phyloP scores from a whole-genome alignment of 2,329 filamentous ascomycete genomes.

The Trichoderma sp. region DNA sequence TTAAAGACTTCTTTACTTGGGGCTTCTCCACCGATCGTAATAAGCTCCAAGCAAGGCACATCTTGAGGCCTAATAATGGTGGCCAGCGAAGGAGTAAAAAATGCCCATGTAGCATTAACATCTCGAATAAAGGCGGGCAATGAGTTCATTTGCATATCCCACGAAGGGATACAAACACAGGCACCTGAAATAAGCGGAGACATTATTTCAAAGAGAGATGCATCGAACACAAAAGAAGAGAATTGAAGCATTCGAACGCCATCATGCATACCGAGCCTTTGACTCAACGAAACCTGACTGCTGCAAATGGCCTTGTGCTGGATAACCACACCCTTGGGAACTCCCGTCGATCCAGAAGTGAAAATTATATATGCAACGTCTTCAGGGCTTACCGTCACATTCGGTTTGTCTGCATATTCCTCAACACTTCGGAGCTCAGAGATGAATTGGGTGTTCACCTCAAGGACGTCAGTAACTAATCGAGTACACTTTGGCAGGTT shows the following conservation, averaged over 20 bases:
- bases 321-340: conserved; percentile 40
- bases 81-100: not conserved
- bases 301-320: conserved; percentile 7
- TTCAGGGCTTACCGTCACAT: not conserved
- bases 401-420: not conserved
- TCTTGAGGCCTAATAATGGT: not conserved
- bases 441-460: not conserved
- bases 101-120: not conserved
- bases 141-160: conserved; percentile 6
- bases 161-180: conserved; percentile 22
- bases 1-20: conserved; percentile 5
- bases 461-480: not conserved
- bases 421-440: not conserved
- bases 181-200: conserved; percentile 9
- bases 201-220: conserved; percentile 16
- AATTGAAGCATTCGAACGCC: conserved; percentile 18
- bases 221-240: conserved; percentile 22
- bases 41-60: not conserved
- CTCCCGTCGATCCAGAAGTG: conserved; percentile 50
- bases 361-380: conserved; percentile 41
- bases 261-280: not conserved
- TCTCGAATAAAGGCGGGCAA: not conserved
- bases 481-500: not conserved
- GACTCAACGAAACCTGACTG: not conserved
- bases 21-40: conserved; percentile 7